These are phyloP conservation scores for Phyllosticta citribraziliensis DNA, from an alignment of 2,329 filamentous ascomycete species.

Conservation along the genomic window DNA sequence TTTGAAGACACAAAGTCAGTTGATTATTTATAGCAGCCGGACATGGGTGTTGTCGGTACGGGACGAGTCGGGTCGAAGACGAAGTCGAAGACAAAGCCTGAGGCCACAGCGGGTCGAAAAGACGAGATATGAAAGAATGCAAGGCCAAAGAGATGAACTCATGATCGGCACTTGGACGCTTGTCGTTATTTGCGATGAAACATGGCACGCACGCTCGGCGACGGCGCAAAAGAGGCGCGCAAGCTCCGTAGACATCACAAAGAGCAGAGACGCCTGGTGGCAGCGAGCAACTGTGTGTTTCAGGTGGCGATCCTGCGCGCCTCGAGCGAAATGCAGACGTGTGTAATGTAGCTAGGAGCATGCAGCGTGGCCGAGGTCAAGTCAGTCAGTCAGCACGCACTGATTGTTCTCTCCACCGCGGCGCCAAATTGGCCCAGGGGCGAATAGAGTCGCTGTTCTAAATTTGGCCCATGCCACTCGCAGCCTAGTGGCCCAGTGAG, in stretches of 20 bases:
- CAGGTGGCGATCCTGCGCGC: conserved; percentile 7
- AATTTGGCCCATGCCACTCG: background rate
- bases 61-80: background rate
- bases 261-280: background rate
- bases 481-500: background rate
- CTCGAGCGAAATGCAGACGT: background rate
- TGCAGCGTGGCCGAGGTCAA: background rate
- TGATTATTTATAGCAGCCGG: background rate
- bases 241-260: background rate
- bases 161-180: background rate
- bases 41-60: background rate
- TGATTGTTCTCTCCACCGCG: background rate
- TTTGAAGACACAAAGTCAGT: background rate
- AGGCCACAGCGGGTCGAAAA: background rate
- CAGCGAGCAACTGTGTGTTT: background rate
- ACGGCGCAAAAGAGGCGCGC: background rate
- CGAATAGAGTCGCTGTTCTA: background rate
- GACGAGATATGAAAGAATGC: background rate
- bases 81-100: background rate
- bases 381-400: too few relatives aligned
- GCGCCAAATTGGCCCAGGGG: background rate
- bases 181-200: background rate
- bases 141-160: background rate
- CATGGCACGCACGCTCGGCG: background rate
- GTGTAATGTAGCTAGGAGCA: too few relatives aligned